A percentile compares a stretch with the other conserved stretches of the same genome.
These are phyloP conservation scores for Wickerhamomyces canadensis DNA, from an alignment of 805 yeast species.

Conservation along the genomic window DNA sequence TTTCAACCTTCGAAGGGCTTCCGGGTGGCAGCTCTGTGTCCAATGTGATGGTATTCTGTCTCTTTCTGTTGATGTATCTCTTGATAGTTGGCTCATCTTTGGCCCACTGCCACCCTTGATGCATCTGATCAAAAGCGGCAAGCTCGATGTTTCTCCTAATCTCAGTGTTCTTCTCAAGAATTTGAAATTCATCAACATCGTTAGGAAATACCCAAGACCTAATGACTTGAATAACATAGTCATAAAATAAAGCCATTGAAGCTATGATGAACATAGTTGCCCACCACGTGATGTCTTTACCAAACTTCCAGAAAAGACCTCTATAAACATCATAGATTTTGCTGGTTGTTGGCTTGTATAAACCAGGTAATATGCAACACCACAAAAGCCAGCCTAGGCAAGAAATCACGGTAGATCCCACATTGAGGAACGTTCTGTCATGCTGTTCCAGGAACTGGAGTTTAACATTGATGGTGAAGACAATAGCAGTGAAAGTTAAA, in stretches of 20 bases:
- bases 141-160: slow-evolving; percentile 68
- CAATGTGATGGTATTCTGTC: slow-evolving; percentile 21
- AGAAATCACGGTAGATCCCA: slow-evolving; percentile 62
- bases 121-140: slow-evolving; percentile 65
- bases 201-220: slow-evolving; percentile 54
- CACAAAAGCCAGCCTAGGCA: slow-evolving; percentile 83
- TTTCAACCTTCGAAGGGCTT: slow-evolving; percentile 29
- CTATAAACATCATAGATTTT: slow-evolving; percentile 64
- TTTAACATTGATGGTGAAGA: slow-evolving; percentile 70
- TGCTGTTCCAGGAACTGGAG: slow-evolving; percentile 77
- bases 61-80: slow-evolving; percentile 17
- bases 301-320: slow-evolving; percentile 69
- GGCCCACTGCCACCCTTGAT: slow-evolving; percentile 73
- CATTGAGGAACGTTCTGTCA: slow-evolving; percentile 63
- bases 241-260: slow-evolving; percentile 59
- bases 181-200: slow-evolving; percentile 76
- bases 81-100: slow-evolving; percentile 35
- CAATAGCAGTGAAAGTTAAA: slow-evolving; percentile 64
- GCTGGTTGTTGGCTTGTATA: slow-evolving; percentile 50
- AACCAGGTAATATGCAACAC: slow-evolving; percentile 68
- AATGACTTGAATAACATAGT: slow-evolving; percentile 54
- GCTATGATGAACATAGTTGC: slow-evolving; percentile 55
- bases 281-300: slow-evolving; percentile 85
- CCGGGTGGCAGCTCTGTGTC: slow-evolving; percentile 49
- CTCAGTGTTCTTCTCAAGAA: slow-evolving; percentile 63